Evolutionary conservation across 164 flowering plant genomes (phyloP).

Genomic region (Sedum album): DNA sequence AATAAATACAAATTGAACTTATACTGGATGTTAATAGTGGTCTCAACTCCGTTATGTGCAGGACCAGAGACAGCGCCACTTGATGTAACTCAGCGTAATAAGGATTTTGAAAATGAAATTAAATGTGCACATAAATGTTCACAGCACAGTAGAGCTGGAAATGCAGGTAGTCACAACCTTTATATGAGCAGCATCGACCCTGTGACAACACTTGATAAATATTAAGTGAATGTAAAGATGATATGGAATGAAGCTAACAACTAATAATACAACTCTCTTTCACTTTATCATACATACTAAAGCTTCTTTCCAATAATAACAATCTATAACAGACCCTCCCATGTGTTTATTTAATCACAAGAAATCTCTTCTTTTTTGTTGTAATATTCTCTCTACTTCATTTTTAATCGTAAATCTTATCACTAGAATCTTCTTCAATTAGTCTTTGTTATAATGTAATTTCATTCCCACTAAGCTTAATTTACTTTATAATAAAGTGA

Average conservation of each 20-base stretch:
- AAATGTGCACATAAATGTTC: not conserved
- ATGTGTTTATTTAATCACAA: not conserved
- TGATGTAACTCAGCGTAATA: not conserved
- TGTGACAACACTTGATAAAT: not conserved
- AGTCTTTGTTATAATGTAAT: not conserved
- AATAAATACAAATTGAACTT: not conserved
- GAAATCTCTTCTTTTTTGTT: not conserved
- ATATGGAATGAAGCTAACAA: not conserved
- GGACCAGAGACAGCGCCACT: not conserved
- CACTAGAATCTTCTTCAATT: not conserved
- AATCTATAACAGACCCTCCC: not conserved
- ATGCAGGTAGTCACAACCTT: not conserved
- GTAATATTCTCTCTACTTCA: not conserved
- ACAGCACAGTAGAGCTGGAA: not conserved
- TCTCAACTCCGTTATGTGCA: not conserved
- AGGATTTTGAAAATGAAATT: not conserved
- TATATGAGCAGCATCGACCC: not conserved
- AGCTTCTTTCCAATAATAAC: conserved; percentile 4
- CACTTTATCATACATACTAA: not conserved
- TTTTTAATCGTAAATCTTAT: not conserved
- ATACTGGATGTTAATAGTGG: not conserved
- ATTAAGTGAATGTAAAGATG: not conserved
- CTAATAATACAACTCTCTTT: not conserved
- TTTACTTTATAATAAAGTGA: not conserved
- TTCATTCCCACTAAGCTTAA: not conserved